Conservation (phyloP, 768 basidiomycete species). For the Lyophyllum decastes region DNA sequence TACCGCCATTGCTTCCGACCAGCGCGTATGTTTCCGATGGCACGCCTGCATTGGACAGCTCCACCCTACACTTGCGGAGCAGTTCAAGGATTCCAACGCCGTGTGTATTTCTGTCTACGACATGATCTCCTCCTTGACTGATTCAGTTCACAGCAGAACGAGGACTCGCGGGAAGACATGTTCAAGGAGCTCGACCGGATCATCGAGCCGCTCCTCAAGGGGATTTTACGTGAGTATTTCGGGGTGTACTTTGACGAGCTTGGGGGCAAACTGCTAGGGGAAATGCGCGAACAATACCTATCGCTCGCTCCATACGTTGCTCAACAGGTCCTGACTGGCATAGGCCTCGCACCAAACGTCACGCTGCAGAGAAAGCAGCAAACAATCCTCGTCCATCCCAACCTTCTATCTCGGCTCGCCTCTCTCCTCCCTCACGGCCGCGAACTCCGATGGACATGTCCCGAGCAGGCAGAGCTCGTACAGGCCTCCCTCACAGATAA, state of each 20-base stretch:
- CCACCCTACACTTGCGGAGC: not conserved
- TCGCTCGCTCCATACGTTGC: not conserved
- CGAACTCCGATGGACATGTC: not conserved
- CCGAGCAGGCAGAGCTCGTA: conserved; percentile 3
- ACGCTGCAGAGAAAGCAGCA: not conserved
- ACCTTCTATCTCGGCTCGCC: not conserved
- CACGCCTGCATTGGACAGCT: not conserved
- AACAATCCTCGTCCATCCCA: not conserved
- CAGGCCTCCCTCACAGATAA: not conserved
- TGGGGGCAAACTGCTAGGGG: not conserved
- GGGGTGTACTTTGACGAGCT: not conserved
- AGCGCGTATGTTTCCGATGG: not conserved
- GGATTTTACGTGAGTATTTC: not conserved
- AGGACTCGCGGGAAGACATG: not conserved
- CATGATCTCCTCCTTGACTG: not conserved
- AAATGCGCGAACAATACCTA: not conserved
- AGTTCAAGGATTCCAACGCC: not conserved
- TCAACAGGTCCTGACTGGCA: not conserved
- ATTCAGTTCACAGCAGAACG: not conserved
- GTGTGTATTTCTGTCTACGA: not conserved
- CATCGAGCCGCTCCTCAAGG: not conserved
- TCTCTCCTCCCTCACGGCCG: not conserved
- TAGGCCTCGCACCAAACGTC: not conserved
- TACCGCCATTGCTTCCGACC: not conserved
- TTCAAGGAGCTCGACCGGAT: not conserved